Base-by-base conservation (phyloP, 2,329 filamentous ascomycete genomes). In the Bipolaris gigantea region DNA sequence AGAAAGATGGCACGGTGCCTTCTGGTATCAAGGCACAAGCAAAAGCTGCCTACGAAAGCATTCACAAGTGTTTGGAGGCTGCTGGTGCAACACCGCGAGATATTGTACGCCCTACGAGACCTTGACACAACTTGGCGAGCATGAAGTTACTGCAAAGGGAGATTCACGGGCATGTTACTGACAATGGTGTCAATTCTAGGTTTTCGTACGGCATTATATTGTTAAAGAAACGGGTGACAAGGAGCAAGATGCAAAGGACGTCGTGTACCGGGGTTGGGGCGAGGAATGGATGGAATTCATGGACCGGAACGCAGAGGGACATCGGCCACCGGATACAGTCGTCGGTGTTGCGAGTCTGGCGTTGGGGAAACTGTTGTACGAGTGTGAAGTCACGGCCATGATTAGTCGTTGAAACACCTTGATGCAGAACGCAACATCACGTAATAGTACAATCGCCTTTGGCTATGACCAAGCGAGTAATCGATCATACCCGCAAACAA, bases 311-410 rank as follows among this genome's bases (percentile, higher is more conserved):
- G 67, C 50, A 4, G 60, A 64, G 11, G 71, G 71, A 11, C 70
- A 74, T 55, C 62, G 66, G 38, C 72, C 72, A 4, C 72, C 72
- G n/a, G 71, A 73, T 51, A 74, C 71, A 5, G 71, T 74, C 6
- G 32, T 74, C 4, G 72, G 72, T 0, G 72, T 74, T 42, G 70
- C 70, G 15, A 64, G 63, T 45, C 54, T 74, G 53, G 70, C 72
- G 25, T 63, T 61, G 55, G 63, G 64, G 34, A 61, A 62, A 27
- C 34, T 73, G 19, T 42, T 71, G 43, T 74, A 73, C 53, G 72
- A 74, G 50, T 63, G 65, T 38, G 72, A 74, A 51, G 70, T 69
- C 9, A 67, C 60, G 62, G 71, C 71, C 11, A 51, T 74, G 39
- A 54, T 72, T 9, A 50, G 16, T 13, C 41, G 43, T n/a, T 46